Evolutionary conservation across 2,329 filamentous ascomycete species (phyloP).

Genomic region (Fusarium sp.): DNA sequence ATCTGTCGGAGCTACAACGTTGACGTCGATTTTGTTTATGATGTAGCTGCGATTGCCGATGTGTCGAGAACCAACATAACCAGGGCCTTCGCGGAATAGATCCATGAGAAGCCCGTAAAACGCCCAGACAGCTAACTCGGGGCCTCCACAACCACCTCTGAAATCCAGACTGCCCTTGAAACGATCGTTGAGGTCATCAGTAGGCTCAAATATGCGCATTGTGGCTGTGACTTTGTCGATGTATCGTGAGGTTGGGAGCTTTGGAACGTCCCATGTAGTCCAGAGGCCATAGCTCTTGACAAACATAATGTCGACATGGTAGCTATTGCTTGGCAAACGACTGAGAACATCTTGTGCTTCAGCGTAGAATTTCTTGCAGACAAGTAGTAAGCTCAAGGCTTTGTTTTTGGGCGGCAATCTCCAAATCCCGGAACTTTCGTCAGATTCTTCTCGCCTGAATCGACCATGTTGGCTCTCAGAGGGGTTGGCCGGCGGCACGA

Average conservation of each 20-base stretch:
- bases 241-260: background rate
- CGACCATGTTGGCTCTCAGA: constrained; percentile 7
- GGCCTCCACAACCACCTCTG: background rate
- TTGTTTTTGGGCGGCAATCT: background rate
- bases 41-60: background rate
- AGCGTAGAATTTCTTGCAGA: background rate
- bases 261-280: constrained; percentile 10
- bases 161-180: constrained; percentile 9
- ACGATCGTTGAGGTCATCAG: background rate
- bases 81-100: background rate
- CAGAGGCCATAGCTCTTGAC: constrained; percentile 15
- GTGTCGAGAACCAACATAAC: background rate
- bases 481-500: background rate
- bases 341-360: background rate
- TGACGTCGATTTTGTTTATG: constrained; percentile 8
- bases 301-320: constrained; percentile 29
- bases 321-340: background rate
- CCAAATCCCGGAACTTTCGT: background rate
- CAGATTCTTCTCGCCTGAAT: background rate
- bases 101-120: background rate
- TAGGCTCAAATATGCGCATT: constrained; percentile 21
- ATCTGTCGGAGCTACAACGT: constrained; percentile 16
- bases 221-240: constrained; percentile 6
- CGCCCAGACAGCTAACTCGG: background rate
- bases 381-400: background rate